Evolutionary conservation across 108 stramenopile species (phyloP).

Genomic region (Craspedostauros australis): DNA sequence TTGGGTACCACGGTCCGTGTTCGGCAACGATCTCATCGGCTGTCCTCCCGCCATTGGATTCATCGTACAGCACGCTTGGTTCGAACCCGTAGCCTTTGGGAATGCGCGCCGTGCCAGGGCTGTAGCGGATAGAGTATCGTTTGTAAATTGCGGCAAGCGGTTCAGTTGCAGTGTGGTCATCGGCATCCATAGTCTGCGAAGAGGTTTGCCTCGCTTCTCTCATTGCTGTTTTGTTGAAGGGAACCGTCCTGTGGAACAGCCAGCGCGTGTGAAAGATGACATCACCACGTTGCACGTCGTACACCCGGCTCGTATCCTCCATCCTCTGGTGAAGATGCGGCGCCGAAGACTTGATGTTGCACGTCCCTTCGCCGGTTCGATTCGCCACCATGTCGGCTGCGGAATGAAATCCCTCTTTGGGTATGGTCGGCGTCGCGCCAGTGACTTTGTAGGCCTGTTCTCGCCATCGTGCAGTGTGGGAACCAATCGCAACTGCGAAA

Average conservation of each 20-base stretch:
- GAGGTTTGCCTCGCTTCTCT: neutral
- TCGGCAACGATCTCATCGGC: slow-evolving; percentile 40
- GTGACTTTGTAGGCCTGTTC: slow-evolving; percentile 55
- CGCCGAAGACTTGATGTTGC: slow-evolving; percentile 58
- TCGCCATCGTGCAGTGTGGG: slow-evolving; percentile 57
- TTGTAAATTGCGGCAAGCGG: slow-evolving; percentile 34
- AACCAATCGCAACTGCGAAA: slow-evolving; percentile 71
- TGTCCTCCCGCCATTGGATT: slow-evolving; percentile 59
- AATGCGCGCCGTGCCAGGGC: slow-evolving; percentile 57
- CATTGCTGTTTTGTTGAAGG: slow-evolving; percentile 32
- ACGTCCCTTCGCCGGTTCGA: slow-evolving; percentile 68
- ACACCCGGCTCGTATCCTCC: slow-evolving; percentile 67
- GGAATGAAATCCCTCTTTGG: slow-evolving; percentile 51
- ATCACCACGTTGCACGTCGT: slow-evolving; percentile 59
- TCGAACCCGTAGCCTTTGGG: slow-evolving; percentile 63
- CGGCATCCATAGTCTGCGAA: neutral
- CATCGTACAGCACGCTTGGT: slow-evolving; percentile 50
- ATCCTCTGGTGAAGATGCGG: slow-evolving; percentile 59
- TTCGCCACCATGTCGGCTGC: slow-evolving; percentile 53
- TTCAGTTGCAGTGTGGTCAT: slow-evolving; percentile 12
- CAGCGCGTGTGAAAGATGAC: slow-evolving; percentile 74
- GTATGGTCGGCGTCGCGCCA: slow-evolving; percentile 53
- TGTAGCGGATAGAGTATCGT: slow-evolving; percentile 71
- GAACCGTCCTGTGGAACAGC: slow-evolving; percentile 75
- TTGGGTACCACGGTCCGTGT: slow-evolving; percentile 74